These are phyloP conservation scores for Colletotrichum eremochloae DNA, from an alignment of 2,329 filamentous ascomycete species.

Conservation along the genomic window DNA sequence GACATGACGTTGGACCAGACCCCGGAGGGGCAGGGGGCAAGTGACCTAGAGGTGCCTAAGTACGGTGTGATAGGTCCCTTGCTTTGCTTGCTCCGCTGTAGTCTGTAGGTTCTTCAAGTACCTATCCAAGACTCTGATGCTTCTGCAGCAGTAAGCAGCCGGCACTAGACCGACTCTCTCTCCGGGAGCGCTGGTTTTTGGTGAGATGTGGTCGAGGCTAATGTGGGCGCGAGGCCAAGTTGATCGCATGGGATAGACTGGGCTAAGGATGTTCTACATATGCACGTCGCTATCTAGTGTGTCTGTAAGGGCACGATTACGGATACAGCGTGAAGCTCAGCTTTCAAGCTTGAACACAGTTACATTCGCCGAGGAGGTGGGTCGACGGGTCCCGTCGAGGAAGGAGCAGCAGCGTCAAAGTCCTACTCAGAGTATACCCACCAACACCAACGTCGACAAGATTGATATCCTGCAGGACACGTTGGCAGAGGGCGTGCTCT, in stretches of 20 bases:
- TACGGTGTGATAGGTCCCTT: not conserved
- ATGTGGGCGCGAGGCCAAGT: constrained; percentile 29
- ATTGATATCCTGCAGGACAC: constrained; percentile 7
- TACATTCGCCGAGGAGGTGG: constrained; percentile 34
- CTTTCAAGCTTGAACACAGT: constrained; percentile 11
- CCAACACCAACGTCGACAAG: not conserved
- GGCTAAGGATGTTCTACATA: not conserved
- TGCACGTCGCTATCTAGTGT: not conserved
- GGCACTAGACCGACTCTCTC: not conserved
- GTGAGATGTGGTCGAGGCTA: constrained; percentile 13
- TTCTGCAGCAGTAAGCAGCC: not conserved
- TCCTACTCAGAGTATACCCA: not conserved
- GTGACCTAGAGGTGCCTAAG: not conserved
- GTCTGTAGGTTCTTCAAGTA: not conserved
- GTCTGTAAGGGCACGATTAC: not conserved
- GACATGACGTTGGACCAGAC: not conserved
- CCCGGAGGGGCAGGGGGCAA: not conserved
- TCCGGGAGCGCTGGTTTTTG: constrained; percentile 2
- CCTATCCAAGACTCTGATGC: not conserved
- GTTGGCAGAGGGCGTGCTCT: constrained; percentile 2
- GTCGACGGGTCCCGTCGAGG: constrained; percentile 21
- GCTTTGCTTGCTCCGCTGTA: not conserved
- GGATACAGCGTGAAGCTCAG: not conserved
- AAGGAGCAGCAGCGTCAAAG: not conserved
- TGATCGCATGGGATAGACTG: not conserved